Base-by-base conservation (phyloP, 306 rosid species). In the Arachis hypogaea region DNA sequence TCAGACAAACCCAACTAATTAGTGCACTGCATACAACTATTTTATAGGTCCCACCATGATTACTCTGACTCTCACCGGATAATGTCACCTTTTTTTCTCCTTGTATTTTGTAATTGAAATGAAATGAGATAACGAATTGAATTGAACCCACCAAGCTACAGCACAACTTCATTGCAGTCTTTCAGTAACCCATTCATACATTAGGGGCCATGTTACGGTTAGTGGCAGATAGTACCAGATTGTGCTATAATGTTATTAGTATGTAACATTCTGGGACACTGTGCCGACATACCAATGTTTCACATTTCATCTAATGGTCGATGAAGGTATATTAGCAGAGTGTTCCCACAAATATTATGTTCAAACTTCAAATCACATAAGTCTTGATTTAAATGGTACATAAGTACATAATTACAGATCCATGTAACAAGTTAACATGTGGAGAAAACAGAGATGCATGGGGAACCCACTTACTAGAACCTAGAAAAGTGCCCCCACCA, bases 381-480 rank as follows among this genome's bases (percentile, higher is more conserved):
- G 38, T 33, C 38, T 41, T 62, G 62, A 77, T 68, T 68, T 68
- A 38, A 68, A 66, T 68, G 78, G 62, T 52, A 52, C 58, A 52
- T 33, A 33, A 33, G 38, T 33, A 33, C 38, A 33, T 2, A 52
- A n/a, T 22, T 59, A 60, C 66, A 73, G 41, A 73, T 52, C 3
- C 38, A 33, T 33, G 38, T 33, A 73, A 73, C 67, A 33, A 59
- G 69, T 74, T 59, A 79, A 59, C 81, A 67, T 59, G 77, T 28
- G 63, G 52, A 33, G 38, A 33, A 75, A 45, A 65, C 59, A 66
- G 22, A 29, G 71, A 14, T 69, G 62, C 61, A 59, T 56, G 66
- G 28, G 77, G 84, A 68, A 54, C 82, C 80, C 78, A 78, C 77
- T 71, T 58, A 54, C 59, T 64, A 54, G 36, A 59, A 66, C 42